Base-by-base conservation (phyloP, 139 green algal genomes). In the Picochlorum sp. region DNA sequence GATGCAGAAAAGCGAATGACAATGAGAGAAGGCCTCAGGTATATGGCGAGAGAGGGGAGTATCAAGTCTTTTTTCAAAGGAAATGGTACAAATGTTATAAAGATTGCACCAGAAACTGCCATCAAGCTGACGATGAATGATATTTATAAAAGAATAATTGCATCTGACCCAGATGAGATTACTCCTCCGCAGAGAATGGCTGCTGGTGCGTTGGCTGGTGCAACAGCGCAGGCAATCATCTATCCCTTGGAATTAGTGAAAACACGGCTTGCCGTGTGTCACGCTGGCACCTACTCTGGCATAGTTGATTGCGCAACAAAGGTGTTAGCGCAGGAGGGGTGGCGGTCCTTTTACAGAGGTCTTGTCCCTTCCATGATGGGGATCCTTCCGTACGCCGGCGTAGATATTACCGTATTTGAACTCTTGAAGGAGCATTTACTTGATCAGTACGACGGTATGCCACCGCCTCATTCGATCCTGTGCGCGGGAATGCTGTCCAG, bases 31-130 rank as follows among this genome's bases (percentile, higher is more conserved):
- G 89, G 80, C 20, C 65, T 89, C 24, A 52, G 72, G 14, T 57
- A 72, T 16, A 96, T 96, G 82, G 50, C 75, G 14, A 54, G 82
- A 9, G 89, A 96, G 79, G 87, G 86, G 28, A 83, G 73, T 5
- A 37, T 90, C 0, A 64, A 73, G 3, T 73, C 88, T 0, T 95
- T 85, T 47, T 96, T 96, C 73, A 80, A 78, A 30, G 89, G 89
- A 44, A 96, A 96, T 62, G 89, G 88, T n/a, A 82, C 87, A 10
- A 96, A 96, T 59, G 88, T 91, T 13, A 38, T 96, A 4, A 96
- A 96, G 67, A 96, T 96, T 61, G 88, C 85, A 23, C 89, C 89
- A 0, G 89, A 96, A 63, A 95, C 88, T 11, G 86, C 82, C 4
- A 80, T 94, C 14, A 92, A 92, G 67, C 77, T 96, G 2, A 86